Evolutionary conservation across 768 basidiomycete genomes (phyloP), one percentile per base, ranked within the genome.

Genomic region (Boletus pseudopeckii): DNA sequence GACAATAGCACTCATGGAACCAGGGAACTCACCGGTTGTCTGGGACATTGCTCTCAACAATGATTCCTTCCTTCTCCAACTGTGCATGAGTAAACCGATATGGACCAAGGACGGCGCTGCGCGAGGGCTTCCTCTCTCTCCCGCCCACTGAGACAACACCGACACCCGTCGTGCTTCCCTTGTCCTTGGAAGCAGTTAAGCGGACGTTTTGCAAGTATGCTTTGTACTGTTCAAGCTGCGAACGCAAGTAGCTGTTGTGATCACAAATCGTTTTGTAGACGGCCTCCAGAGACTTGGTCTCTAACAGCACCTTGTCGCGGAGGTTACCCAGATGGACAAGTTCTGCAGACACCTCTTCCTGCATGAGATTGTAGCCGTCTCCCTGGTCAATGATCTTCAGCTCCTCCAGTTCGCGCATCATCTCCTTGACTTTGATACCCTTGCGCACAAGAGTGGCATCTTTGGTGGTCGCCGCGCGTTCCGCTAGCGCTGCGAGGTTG

Each of bases 261-360:
- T 98, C 97, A 70, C 94, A 88, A 61, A 99, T 99, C 18, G 96
- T 99, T 82, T 98, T 97, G 84, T 95, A 99, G 26, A 99, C 97
- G 7, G 92, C 88, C 58, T 98, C 97, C 53, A 99, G 79, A 17
- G 88, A 90, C 65, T 90, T 86, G 44, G 89, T 94, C 77, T 99
- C 97, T 50, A 89, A 74, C 24, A 97, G 64, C 26, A 98, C 93
- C 77, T 98, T 98, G 73, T 99, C 97, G 42, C 92, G 84, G 55
- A 98, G 75, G 69, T 98, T 99, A 45, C 97, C 97, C 17, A 99
- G 82, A 71, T 99, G 97, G 9, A 87, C 88, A 53, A 99, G 87
- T 72, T 99, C 97, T 6, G 92, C 92, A 5, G 85, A 81, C 24
- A 99, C 95, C 69, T 99, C 97, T 58, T 99, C 97, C 64, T 95